These are phyloP conservation scores for Lathyrus aphaca DNA, from an alignment of 306 rosid genomes.

Conservation along the genomic window DNA sequence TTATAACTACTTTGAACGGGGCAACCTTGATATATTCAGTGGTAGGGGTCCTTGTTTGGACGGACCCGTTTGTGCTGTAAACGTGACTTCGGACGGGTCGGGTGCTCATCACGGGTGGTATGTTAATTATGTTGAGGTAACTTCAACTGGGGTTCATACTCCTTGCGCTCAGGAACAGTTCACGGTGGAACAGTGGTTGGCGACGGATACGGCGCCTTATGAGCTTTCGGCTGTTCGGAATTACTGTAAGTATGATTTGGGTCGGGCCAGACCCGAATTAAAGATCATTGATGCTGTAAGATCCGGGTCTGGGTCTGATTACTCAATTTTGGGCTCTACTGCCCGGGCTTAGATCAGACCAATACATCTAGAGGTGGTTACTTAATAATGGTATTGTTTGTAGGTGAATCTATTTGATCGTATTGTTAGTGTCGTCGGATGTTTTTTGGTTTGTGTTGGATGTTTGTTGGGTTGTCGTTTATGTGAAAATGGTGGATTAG, in stretches of 20 bases:
- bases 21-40: slow-evolving; percentile 86
- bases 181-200: slow-evolving; percentile 83
- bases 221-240: slow-evolving; percentile 49
- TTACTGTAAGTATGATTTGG: slow-evolving; percentile 34
- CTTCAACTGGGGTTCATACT: slow-evolving; percentile 62
- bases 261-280: slow-evolving; percentile 8
- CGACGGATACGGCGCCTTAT: slow-evolving; percentile 68
- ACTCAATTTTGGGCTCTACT: slow-evolving; percentile 6
- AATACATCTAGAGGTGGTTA: background rate
- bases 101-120: slow-evolving; percentile 85
- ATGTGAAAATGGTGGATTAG: background rate
- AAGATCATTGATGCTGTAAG: background rate
- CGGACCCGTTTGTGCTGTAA: slow-evolving; percentile 58
- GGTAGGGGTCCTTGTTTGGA: slow-evolving; percentile 69
- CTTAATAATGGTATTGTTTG: background rate
- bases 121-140: slow-evolving; percentile 78
- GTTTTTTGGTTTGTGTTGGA: background rate
- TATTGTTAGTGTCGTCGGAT: background rate
- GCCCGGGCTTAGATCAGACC: background rate
- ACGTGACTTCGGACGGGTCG: slow-evolving; percentile 77
- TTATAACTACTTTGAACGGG: slow-evolving; percentile 74
- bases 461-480: background rate
- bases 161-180: slow-evolving; percentile 57
- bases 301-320: background rate
- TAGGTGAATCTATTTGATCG: background rate